Evolutionary conservation across 345 rosid species (phyloP).

Genomic region (Lenwebbia sp.): DNA sequence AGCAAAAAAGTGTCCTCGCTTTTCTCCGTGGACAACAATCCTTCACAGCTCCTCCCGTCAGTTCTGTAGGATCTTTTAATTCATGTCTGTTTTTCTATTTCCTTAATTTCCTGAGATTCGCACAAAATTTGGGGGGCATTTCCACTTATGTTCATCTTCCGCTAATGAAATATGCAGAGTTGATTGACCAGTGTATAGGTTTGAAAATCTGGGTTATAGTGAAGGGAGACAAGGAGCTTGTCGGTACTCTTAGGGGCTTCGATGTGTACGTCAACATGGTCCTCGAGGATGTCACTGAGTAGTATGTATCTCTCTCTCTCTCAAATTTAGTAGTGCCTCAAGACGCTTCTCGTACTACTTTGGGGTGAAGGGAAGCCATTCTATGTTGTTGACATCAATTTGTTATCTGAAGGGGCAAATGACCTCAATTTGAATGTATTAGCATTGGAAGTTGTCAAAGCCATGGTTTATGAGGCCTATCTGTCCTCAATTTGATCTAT

Average conservation of each 20-base stretch:
- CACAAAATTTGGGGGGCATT: not conserved
- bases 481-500: no score
- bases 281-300: constrained; percentile 12
- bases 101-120: not conserved
- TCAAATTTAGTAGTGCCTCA: not conserved
- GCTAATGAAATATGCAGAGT: not conserved
- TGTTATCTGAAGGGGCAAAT: no score
- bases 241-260: constrained; percentile 10
- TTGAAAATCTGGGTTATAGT: constrained; percentile 13
- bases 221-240: constrained; percentile 18
- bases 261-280: constrained; percentile 12
- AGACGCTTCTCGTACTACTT: no score
- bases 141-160: no score
- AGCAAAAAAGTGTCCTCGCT: no score
- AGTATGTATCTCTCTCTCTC: not conserved
- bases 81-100: not conserved
- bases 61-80: not conserved
- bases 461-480: no score
- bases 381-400: no score
- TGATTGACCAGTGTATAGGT: constrained; percentile 10
- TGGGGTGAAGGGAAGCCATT: no score
- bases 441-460: no score
- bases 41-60: constrained; percentile 4
- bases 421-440: no score
- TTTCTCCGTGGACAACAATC: constrained; percentile 4